Evolutionary conservation across 2,329 filamentous ascomycete genomes (phyloP).

Genomic region (Biscogniauxia mediterranea): DNA sequence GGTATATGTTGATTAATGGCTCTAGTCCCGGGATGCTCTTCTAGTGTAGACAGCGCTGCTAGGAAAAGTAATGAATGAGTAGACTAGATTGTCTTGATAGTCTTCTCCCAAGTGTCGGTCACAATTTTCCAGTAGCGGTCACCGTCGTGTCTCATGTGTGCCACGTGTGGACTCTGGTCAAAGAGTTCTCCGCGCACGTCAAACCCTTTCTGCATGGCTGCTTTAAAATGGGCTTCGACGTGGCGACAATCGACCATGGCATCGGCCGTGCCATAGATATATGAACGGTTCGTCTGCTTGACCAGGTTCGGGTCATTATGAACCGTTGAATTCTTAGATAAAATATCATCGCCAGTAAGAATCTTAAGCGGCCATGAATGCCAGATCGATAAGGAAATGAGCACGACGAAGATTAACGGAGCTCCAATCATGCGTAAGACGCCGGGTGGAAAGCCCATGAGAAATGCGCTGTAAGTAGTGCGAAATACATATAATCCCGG

Average conservation of each 20-base stretch:
- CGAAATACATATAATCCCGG: constrained; percentile 44
- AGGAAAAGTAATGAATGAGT: neutral
- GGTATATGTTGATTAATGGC: too few species aligned
- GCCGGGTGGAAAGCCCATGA: constrained; percentile 34
- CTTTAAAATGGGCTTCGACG: constrained; percentile 47
- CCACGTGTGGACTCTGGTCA: constrained; percentile 48
- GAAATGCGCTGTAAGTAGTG: constrained; percentile 40
- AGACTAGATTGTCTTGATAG: constrained; percentile 1
- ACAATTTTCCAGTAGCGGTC: constrained; percentile 51
- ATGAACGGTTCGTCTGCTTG: constrained; percentile 45
- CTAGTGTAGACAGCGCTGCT: too few species aligned
- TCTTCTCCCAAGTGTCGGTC: constrained; percentile 44
- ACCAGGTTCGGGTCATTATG: constrained; percentile 37
- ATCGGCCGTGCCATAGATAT: constrained; percentile 52
- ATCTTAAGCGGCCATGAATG: constrained; percentile 29
- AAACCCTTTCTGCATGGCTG: constrained; percentile 41
- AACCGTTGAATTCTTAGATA: constrained; percentile 36
- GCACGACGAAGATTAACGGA: constrained; percentile 36
- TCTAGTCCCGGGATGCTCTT: too few species aligned
- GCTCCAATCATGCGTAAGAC: constrained; percentile 27
- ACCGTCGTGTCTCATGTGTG: constrained; percentile 45
- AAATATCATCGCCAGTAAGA: constrained; percentile 30
- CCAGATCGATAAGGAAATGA: constrained; percentile 33
- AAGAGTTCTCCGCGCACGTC: constrained; percentile 46
- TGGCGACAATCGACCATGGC: constrained; percentile 44